Evolutionary conservation across 805 yeast genomes (phyloP).

Genomic region (Millerozyma acaciae): DNA sequence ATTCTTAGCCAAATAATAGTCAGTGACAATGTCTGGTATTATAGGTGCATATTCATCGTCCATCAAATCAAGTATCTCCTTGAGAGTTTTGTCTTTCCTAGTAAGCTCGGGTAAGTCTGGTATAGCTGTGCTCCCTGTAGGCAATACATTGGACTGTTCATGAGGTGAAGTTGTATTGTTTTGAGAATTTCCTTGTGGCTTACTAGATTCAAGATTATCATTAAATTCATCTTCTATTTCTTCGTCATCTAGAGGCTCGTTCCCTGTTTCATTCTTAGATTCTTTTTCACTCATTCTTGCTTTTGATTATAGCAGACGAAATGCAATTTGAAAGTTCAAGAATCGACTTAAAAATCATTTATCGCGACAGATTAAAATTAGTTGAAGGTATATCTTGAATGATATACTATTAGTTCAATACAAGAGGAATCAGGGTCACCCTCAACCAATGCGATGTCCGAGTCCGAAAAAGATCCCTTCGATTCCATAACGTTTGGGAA

Average conservation of each 20-base stretch:
- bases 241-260: conserved; percentile 14
- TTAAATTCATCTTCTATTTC: conserved; percentile 22
- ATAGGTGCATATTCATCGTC: conserved; percentile 88
- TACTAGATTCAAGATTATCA: conserved; percentile 15
- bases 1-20: conserved; percentile 79
- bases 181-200: conserved; percentile 5
- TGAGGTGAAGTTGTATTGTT: conserved; percentile 1
- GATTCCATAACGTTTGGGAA: conserved; percentile 68
- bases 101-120: conserved; percentile 65
- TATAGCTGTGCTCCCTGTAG: conserved; percentile 13
- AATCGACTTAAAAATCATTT: too few species aligned
- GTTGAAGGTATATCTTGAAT: too few species aligned
- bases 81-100: conserved; percentile 74
- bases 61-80: conserved; percentile 83
- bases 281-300: conserved; percentile 5
- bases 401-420: too few species aligned
- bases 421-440: too few species aligned
- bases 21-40: conserved; percentile 95
- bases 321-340: too few species aligned
- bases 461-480: conserved; percentile 18
- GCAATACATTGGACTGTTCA: conserved; percentile 1
- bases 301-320: not conserved
- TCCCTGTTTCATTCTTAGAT: conserved; percentile 1
- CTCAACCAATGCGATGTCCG: conserved; percentile 3
- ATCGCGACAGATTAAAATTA: conserved; percentile 1